Conservation (phyloP, 148 eudicot genomes). For the Chenopodium berlandieri region DNA sequence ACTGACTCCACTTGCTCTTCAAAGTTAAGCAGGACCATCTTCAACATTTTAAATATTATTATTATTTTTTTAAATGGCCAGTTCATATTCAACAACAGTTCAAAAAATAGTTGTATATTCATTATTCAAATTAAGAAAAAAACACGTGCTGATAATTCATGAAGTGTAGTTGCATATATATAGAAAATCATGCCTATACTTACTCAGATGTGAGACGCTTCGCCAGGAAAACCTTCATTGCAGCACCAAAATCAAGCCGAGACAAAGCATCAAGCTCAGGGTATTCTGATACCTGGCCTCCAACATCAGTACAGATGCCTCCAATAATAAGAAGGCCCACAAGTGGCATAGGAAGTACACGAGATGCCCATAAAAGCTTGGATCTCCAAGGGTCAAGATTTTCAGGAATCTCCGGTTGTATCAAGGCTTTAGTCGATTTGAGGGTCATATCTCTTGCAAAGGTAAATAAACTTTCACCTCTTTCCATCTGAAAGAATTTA, state of each 20-base stretch:
- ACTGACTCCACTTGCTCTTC: neutral
- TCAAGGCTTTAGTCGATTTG: slow-evolving; percentile 74
- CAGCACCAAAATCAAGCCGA: slow-evolving; percentile 89
- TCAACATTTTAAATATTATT: neutral
- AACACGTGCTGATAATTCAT: neutral
- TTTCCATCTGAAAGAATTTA: slow-evolving; percentile 54
- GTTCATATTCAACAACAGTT: neutral
- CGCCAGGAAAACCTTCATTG: slow-evolving; percentile 90
- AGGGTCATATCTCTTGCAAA: slow-evolving; percentile 96
- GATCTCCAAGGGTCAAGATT: slow-evolving; percentile 90
- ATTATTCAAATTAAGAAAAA: neutral
- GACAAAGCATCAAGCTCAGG: slow-evolving; percentile 88
- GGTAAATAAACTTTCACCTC: slow-evolving; percentile 87
- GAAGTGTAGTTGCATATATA: neutral
- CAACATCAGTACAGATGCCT: slow-evolving; percentile 69
- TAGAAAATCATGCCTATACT: slow-evolving; percentile 29
- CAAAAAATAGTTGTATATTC: neutral
- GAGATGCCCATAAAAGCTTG: slow-evolving; percentile 92
- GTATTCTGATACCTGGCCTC: slow-evolving; percentile 53
- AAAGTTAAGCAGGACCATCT: neutral
- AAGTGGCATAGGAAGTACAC: slow-evolving; percentile 95
- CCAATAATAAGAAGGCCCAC: slow-evolving; percentile 86
- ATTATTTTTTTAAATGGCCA: no score
- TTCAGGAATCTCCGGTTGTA: slow-evolving; percentile 61
- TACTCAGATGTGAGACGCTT: slow-evolving; percentile 91